Evolutionary conservation across 2,329 filamentous ascomycete genomes (phyloP).

Genomic region (Botrytis hyacinthi): DNA sequence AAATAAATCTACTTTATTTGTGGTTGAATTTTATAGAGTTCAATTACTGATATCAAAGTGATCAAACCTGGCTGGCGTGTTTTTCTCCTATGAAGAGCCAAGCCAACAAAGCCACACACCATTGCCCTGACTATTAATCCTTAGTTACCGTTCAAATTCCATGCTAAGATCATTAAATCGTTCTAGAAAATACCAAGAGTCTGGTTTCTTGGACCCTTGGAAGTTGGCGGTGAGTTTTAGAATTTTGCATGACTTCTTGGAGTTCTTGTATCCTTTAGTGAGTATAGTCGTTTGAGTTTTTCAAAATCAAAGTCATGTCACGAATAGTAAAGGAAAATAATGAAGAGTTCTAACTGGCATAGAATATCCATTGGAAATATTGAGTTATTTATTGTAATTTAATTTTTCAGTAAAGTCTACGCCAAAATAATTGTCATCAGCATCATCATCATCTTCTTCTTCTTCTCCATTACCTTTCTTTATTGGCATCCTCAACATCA

Average conservation of each 20-base stretch:
- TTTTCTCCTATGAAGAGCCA: not conserved
- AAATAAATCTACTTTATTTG: not conserved
- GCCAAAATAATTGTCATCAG: not conserved
- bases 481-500: not conserved
- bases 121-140: not conserved
- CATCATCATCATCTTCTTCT: not conserved
- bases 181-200: slow-evolving; percentile 11
- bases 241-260: not conserved
- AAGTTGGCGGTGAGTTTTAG: not conserved
- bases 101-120: not conserved
- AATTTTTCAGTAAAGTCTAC: not conserved
- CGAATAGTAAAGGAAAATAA: not conserved
- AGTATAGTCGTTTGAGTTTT: not conserved
- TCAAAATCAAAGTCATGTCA: not conserved
- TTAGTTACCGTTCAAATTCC: not conserved
- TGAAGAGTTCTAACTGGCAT: not conserved
- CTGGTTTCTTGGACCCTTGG: not conserved
- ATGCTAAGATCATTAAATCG: not conserved
- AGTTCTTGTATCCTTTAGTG: not conserved
- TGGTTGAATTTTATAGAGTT: not conserved
- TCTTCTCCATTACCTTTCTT: not conserved
- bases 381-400: not conserved
- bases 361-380: not conserved
- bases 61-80: not conserved
- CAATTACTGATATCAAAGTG: not conserved